Evolutionary conservation across 2,329 filamentous ascomycete species (phyloP).

Genomic region (Coniosporium tulheliwenetii): DNA sequence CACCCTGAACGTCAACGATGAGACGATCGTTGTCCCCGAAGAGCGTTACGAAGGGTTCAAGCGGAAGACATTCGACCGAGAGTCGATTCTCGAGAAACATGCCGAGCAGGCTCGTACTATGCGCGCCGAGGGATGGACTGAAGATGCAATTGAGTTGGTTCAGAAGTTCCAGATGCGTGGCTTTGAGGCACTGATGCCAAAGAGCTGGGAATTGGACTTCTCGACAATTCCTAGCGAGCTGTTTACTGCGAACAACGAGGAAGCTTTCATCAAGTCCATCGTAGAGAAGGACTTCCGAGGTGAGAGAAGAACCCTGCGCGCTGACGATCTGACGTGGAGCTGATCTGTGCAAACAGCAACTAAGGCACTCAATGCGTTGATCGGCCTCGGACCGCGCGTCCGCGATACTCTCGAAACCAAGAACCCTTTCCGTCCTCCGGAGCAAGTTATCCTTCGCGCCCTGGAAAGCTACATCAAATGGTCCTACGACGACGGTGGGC

Average conservation of each 20-base stretch:
- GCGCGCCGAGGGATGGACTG: conserved; percentile 30
- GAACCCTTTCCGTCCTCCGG: conserved; percentile 12
- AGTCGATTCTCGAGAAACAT: conserved; percentile 11
- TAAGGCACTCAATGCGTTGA: conserved; percentile 32
- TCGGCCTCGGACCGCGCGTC: conserved; percentile 34
- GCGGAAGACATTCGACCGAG: conserved; percentile 10
- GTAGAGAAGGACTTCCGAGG: conserved; percentile 29
- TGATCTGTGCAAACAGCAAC: conserved; percentile 21
- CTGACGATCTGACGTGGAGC: neutral
- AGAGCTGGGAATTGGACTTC: conserved; percentile 37
- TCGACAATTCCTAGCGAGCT: conserved; percentile 35
- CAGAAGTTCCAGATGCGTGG: conserved; percentile 39
- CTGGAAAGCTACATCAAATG: conserved; percentile 33
- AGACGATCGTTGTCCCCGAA: conserved; percentile 18
- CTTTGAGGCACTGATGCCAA: conserved; percentile 38
- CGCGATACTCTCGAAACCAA: conserved; percentile 27
- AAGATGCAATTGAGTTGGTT: conserved; percentile 36
- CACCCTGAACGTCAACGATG: conserved; percentile 17
- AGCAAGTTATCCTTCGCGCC: conserved; percentile 22
- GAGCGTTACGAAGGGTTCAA: conserved; percentile 9
- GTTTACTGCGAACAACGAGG: conserved; percentile 27
- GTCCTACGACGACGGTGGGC: conserved; percentile 33
- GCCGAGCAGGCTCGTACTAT: conserved; percentile 16
- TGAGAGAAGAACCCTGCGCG: conserved; percentile 9
- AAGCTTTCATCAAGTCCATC: conserved; percentile 29